A percentile compares a stretch with the other conserved stretches of the same genome.
phyloP scores from a whole-genome alignment of 148 eudicot species.

The Cornus suecica region DNA sequence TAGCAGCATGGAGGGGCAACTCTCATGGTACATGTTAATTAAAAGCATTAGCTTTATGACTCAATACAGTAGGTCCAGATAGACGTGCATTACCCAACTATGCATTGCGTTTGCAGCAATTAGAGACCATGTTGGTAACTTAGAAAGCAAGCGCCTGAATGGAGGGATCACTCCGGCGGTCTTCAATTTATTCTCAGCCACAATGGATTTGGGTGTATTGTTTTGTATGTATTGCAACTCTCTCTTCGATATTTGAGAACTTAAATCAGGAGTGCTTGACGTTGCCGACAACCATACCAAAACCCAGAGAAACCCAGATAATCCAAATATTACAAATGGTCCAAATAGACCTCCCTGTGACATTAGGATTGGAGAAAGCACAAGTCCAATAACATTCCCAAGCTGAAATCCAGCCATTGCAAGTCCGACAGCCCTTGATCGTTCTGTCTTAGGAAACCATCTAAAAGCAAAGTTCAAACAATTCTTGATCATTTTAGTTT shows the following conservation, averaged over 20 bases:
- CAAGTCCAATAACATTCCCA: conserved; percentile 88
- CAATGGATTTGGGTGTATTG: conserved; percentile 30
- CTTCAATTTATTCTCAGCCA: conserved; percentile 28
- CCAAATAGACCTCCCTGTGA: conserved; percentile 83
- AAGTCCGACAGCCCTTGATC: conserved; percentile 88
- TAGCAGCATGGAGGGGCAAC: neutral
- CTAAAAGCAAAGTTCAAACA: conserved; percentile 37
- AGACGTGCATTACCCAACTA: conserved; percentile 65
- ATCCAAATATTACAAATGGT: conserved; percentile 91
- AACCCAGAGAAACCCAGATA: conserved; percentile 88
- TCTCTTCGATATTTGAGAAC: conserved; percentile 63
- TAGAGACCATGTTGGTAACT: conserved; percentile 84
- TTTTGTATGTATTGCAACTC: conserved; percentile 73
- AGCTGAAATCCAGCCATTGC: conserved; percentile 99
- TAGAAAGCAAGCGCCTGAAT: conserved; percentile 67
- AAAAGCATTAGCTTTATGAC: neutral
- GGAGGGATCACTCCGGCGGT: conserved; percentile 63
- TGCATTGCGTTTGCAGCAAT: conserved; percentile 94
- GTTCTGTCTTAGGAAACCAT: conserved; percentile 88
- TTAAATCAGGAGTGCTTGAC: conserved; percentile 76
- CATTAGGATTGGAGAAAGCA: conserved; percentile 91
- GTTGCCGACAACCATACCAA: conserved; percentile 92
- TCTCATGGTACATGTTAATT: neutral
- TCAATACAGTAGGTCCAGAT: neutral
- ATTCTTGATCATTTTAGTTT: conserved; percentile 8